Evolutionary conservation across 768 basidiomycete genomes (phyloP).

Genomic region (Leccinellum albellum): DNA sequence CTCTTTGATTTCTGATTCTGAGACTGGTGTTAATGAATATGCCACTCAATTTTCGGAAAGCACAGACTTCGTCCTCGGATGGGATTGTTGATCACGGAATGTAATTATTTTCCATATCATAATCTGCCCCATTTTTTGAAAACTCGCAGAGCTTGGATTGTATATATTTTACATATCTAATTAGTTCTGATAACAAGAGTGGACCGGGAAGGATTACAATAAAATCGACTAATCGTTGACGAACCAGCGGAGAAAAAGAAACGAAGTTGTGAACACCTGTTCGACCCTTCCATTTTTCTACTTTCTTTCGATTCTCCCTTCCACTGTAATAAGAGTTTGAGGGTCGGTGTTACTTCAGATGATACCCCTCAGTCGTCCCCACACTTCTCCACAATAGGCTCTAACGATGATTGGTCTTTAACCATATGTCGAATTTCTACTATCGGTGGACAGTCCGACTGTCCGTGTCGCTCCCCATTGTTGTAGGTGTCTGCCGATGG

Average conservation of each 20-base stretch:
- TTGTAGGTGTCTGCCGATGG: constrained; percentile 10
- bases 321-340: not conserved
- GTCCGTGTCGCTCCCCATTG: constrained; percentile 39
- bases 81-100: constrained; percentile 57
- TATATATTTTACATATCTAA: not conserved
- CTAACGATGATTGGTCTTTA: constrained; percentile 16
- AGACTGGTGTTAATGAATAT: constrained; percentile 12
- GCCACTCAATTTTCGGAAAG: constrained; percentile 9
- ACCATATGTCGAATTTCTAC: not conserved
- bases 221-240: not conserved
- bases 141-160: not conserved
- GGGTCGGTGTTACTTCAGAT: not conserved
- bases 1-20: constrained; percentile 30
- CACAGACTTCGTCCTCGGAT: constrained; percentile 59
- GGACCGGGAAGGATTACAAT: not conserved
- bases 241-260: not conserved
- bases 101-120: not conserved
- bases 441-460: constrained; percentile 26
- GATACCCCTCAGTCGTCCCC: not conserved
- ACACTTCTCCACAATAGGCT: constrained; percentile 15
- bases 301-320: not conserved
- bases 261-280: not conserved
- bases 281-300: not conserved
- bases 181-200: not conserved
- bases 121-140: not conserved